phyloP scores from a whole-genome alignment of 345 rosid genomes.

The Orychophragmus violaceus region DNA sequence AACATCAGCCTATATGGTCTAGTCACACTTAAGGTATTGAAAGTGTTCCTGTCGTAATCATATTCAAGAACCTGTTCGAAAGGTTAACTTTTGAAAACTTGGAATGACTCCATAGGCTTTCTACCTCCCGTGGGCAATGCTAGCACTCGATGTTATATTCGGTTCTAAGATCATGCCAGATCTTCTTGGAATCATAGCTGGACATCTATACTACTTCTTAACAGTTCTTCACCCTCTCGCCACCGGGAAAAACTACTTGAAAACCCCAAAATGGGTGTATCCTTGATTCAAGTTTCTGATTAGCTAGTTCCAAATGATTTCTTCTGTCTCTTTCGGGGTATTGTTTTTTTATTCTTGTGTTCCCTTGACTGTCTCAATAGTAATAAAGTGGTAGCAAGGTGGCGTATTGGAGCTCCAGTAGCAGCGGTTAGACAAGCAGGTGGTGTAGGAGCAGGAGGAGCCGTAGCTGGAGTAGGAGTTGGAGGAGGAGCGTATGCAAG shows the following conservation, averaged over 20 bases:
- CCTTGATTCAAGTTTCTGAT: constrained; percentile 35
- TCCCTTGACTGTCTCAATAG: constrained; percentile 26
- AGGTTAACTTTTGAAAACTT: too few species aligned
- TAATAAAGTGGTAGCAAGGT: constrained; percentile 53
- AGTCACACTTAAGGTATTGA: constrained; percentile 63
- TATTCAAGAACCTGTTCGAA: not conserved
- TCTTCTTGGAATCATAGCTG: constrained; percentile 76
- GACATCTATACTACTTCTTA: constrained; percentile 89
- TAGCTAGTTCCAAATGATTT: not conserved
- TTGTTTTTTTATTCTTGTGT: not conserved
- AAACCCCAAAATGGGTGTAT: constrained; percentile 95
- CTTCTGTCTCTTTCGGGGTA: too few species aligned
- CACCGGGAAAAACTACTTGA: constrained; percentile 68
- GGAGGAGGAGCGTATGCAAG: constrained; percentile 28
- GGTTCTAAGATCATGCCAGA: constrained; percentile 52
- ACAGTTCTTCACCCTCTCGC: constrained; percentile 97
- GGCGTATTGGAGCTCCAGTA: constrained; percentile 55
- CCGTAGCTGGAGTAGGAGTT: constrained; percentile 18
- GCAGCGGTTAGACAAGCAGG: constrained; percentile 28
- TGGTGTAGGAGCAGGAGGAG: constrained; percentile 24
- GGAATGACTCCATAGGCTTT: constrained; percentile 50
- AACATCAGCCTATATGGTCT: constrained; percentile 88
- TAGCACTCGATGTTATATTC: constrained; percentile 81
- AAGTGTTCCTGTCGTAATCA: not conserved
- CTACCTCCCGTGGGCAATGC: constrained; percentile 98